Base-by-base conservation (phyloP, 2,329 filamentous ascomycete species). In the Mollisia scopiformis region DNA sequence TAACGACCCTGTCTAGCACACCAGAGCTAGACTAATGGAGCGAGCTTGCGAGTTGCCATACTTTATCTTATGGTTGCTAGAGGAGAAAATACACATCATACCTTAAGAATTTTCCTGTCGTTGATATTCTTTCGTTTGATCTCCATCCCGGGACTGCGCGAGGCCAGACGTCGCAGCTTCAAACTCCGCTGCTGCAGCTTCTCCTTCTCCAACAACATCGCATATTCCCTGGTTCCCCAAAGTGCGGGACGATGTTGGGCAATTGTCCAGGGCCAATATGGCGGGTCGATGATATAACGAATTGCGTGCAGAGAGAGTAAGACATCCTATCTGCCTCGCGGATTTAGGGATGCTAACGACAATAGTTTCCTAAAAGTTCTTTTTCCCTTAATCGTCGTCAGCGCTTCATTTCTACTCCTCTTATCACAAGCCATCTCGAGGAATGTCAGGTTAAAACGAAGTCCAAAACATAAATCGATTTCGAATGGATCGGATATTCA, bases 311-410 rank as follows among this genome's bases (percentile, higher is more conserved):
- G 69, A 79, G 82, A 77, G 87, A 92, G 89, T 92, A 77, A 74
- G 88, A 82, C 19, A 27, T 33, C 31, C 51, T 25, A n/a, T 58
- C n/a, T 35, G 30, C n/a, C 16, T 53, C 35, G 27, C 31, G 14
- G 31, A 50, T 43, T 21, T 4, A 41, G 47, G 56, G 67, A 72
- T 35, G 71, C 61, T 47, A 25, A 47, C 43, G 6, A 61, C 14
- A 65, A 62, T 74, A 94, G 91, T 75, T 93, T 91, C 75, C 84
- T 96, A 57, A 88, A 91, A 76, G 86, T 91, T 62, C 80, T 96
- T 50, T 82, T 98, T 57, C 95, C 95, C 57, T 79, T 95, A 62
- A 78, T 88, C 63, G 81, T 89, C 60, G 85, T 93, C 75, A 83
- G 78, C 64, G 69, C 90, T 27, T 98, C 95, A 6, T 74, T 93